These are phyloP conservation scores for Sporothrix phasma DNA, from an alignment of 2,329 filamentous ascomycete genomes.

Conservation along the genomic window DNA sequence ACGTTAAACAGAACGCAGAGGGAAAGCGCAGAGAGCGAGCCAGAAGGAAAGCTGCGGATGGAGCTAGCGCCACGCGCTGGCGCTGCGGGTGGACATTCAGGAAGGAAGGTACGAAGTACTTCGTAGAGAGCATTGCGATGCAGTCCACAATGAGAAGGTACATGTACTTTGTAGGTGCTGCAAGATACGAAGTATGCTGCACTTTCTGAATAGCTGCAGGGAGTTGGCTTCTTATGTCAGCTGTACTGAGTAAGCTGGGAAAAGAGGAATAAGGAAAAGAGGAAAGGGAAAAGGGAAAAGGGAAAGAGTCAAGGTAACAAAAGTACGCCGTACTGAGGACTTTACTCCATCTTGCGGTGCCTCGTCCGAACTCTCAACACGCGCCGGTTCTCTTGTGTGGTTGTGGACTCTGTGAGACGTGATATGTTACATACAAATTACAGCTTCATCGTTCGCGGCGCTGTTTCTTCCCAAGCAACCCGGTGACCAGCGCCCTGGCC, in stretches of 20 bases:
- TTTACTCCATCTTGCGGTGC: no score
- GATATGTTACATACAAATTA: no score
- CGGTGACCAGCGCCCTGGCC: background rate
- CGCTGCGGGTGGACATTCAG: background rate
- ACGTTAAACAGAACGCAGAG: background rate
- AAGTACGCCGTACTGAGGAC: no score
- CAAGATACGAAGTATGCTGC: no score
- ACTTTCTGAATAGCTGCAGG: background rate
- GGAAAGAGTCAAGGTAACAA: no score
- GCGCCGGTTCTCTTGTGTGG: background rate
- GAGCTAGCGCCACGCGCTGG: background rate
- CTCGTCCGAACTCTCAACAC: background rate
- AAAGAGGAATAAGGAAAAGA: background rate
- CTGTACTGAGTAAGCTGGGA: background rate
- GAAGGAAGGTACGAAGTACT: background rate
- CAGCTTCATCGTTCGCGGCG: background rate
- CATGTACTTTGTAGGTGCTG: no score
- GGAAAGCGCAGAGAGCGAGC: no score
- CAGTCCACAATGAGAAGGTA: background rate
- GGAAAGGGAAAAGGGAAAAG: background rate
- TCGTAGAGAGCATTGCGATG: background rate
- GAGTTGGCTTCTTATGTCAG: background rate
- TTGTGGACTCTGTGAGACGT: background rate
- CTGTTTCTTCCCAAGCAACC: background rate
- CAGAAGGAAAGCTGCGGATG: background rate